Base-by-base conservation (phyloP, 768 basidiomycete genomes). In the Suillus lakei region DNA sequence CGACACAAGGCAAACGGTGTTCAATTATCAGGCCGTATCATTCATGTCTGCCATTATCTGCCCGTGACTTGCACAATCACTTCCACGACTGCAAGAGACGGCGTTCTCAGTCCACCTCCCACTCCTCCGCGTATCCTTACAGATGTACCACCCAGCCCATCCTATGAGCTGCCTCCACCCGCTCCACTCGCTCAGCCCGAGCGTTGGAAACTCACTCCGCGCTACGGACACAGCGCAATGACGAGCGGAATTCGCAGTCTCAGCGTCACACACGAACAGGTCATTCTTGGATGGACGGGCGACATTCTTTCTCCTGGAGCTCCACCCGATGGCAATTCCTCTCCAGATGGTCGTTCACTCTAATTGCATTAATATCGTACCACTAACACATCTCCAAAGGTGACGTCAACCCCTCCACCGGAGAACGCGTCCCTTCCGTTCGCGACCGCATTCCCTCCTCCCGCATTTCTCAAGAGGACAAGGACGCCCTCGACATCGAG, bases 181-280 rank as follows among this genome's bases (percentile, higher is more conserved):
- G 69, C 70, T 4, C 63, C 71, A 62, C 51, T 51, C 41, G 1
- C 62, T 56, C 46, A 30, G 10, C 10, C 36, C 38, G 68, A 51
- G 44, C 80, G 82, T 43, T 99, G 97, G 97, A 85, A 86, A 21
- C 80, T 99, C 6, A 78, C 85, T 2, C 86, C 89, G 2, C 85
- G 97, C 46, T 90, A 95, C 68, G 96, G 96, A 21, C 98, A 99
- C 74, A 87, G 93, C 10, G 97, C 97, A 13, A 95, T 99, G 92
- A 91, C 96, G 66, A 92, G 91, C 53, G 97, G 97, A 38, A 95
- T 98, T 72, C 88, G 90, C 61, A 92, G 91, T 13, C 86, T 99
- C 41, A 84, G 90, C 3, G 81, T 88, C 15, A 91, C 92, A 0
- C 92, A 97, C 77, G 91, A 97, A 70, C 95, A 99, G 80, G 76